These are phyloP conservation scores for Moesziomyces sp. DNA, from an alignment of 1,284 basidiomycete genomes.

Conservation along the genomic window DNA sequence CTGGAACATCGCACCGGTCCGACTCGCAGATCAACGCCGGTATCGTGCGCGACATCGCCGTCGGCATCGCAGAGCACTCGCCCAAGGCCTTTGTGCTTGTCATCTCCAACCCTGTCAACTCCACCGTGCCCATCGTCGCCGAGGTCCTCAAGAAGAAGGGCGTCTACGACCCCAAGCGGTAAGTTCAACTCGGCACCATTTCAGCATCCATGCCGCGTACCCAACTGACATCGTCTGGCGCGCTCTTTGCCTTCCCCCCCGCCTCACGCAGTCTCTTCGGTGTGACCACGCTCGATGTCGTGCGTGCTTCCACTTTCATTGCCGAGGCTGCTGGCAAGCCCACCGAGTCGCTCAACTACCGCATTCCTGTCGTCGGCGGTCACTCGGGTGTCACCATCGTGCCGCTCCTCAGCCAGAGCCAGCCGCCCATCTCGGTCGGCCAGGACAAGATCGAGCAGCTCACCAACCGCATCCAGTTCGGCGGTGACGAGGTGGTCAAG, in stretches of 20 bases:
- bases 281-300: slow-evolving; percentile 97
- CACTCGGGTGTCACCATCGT: slow-evolving; percentile 97
- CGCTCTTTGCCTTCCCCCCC: background rate
- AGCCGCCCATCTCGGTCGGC: slow-evolving; percentile 57
- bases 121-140: slow-evolving; percentile 95
- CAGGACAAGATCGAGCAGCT: slow-evolving; percentile 74
- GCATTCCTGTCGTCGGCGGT: slow-evolving; percentile 90
- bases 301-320: slow-evolving; percentile 94
- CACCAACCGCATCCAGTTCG: slow-evolving; percentile 88
- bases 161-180: slow-evolving; percentile 82
- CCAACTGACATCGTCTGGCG: background rate
- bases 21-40: slow-evolving; percentile 89
- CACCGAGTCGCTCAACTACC: slow-evolving; percentile 71
- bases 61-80: slow-evolving; percentile 81
- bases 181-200: slow-evolving; percentile 31
- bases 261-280: slow-evolving; percentile 78
- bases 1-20: too few species aligned
- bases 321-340: slow-evolving; percentile 79
- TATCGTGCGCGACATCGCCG: slow-evolving; percentile 92
- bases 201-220: slow-evolving; percentile 71
- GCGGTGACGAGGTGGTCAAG: slow-evolving; percentile 90
- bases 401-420: slow-evolving; percentile 86
- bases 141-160: slow-evolving; percentile 93
- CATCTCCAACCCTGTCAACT: slow-evolving; percentile 96
- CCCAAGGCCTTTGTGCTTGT: slow-evolving; percentile 95